Base-by-base conservation (phyloP, 2,329 filamentous ascomycete species). In the Colletotrichum sp. region DNA sequence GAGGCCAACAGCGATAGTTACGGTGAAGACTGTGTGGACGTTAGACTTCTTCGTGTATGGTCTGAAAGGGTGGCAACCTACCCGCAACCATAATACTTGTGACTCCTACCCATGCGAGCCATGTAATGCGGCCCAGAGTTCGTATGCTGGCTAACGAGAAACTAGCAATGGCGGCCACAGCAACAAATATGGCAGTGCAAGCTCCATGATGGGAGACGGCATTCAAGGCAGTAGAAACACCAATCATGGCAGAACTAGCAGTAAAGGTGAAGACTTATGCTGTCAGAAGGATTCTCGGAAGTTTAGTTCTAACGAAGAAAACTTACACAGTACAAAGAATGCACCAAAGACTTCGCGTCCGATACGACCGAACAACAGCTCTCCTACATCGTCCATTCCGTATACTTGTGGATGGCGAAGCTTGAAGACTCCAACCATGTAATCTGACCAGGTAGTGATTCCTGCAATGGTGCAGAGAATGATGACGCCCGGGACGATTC, bases 301-400 rank as follows among this genome's bases (percentile, higher is more conserved):
- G 26, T 26, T 58, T 1, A 16, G 16, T 30, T 34, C 58, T 13
- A 4, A n/a, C 58, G 18, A n/a, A 2, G 10, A 12, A 6, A 61
- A 61, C 77, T 69, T 55, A 83, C 84, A 82, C 76, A 88, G 72
- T 79, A 81, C 79, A 66, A 84, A 83, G 15, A 78, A 77, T n/a
- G 75, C 76, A 8, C 81, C 84, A 68, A 89, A 82, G 28, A 88
- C 66, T 66, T 87, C 86, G 5, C 86, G 84, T 3, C 88, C 88
- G 10, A 84, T 66, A 3, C 81, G 82, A 15, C 89, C 89, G 74
- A 89, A 88, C 28, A 90, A 83, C 43, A 89, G 80, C 6, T 79
- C 78, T 21, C 88, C 89, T 2, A 85, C 88, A 78, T 90, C 89
- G 60, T 89, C 89, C 70, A 90, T 87, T 18, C 86, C 85, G 77